Evolutionary conservation across 1,284 basidiomycete genomes (phyloP), one percentile per base, ranked within the genome.

Genomic region (Papiliotrema fonsecae): DNA sequence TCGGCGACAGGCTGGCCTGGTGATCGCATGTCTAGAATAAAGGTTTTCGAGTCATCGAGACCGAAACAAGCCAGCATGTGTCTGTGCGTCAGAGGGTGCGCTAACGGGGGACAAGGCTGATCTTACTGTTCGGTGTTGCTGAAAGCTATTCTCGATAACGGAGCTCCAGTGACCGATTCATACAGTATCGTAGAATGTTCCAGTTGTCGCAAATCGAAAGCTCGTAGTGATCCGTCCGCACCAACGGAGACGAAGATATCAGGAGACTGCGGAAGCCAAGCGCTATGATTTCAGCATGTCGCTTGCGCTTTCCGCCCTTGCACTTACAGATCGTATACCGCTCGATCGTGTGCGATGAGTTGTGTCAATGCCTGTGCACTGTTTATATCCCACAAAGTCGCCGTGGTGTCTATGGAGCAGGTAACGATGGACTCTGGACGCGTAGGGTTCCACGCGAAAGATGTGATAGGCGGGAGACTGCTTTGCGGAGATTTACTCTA

Each of bases 121-220:
- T 58, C 58, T 57, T 49, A 69, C 70, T 69, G 65, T 51, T 71
- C 66, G 19, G 60, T 57, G 40, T 67, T 67, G 45, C 67, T 69
- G 75, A 88, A 96, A 2, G 87, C 91, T 90, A 94, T 71, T 32
- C 96, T 76, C 1, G 91, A 87, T 1, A 87, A 83, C 3, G 88
- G 87, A 2, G 64, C 56, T 26, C 67, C 55, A 42, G 62, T 60
- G 2, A 89, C 85, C 0, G 92, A 92, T 76, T 98, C 96, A 73
- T 97, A 99, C 39, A 98, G 80, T 62, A 98, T 99, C 2, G 96
- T 99, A 7, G 92, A 97, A 73, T 98, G 96, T 70, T 98, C 96
- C 39, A 98, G 79, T 60, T 87, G 89, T 32, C 96, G 85, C 49
- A 98, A 77, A 73, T 99, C 96, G 69, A 98, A 99, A 7, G 96